Conservation (phyloP, 2,329 filamentous ascomycete species). For the Fusarium drepaniforme region DNA sequence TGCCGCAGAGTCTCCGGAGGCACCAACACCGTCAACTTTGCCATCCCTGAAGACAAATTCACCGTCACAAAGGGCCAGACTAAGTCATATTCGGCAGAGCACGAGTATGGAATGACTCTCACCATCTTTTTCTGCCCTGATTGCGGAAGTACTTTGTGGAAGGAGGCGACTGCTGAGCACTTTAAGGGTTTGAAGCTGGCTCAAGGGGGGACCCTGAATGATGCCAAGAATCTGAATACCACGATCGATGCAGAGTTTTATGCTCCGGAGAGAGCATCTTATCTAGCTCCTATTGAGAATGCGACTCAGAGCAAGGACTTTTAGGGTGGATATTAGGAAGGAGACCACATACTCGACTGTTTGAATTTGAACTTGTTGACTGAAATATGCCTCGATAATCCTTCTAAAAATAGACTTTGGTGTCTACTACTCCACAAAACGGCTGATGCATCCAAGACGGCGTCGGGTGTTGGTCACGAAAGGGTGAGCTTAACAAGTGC, state of each 20-base stretch:
- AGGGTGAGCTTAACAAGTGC: not conserved
- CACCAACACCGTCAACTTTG: slow-evolving; percentile 44
- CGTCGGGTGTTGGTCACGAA: not conserved
- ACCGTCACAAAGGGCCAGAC: slow-evolving; percentile 59
- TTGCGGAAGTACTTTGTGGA: slow-evolving; percentile 62
- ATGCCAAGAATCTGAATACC: not conserved
- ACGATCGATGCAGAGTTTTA: slow-evolving; percentile 8
- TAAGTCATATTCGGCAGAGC: slow-evolving; percentile 62
- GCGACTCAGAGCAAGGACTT: not conserved
- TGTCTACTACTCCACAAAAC: no score
- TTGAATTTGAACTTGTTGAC: not conserved
- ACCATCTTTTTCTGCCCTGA: slow-evolving; percentile 70
- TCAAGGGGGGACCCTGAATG: slow-evolving; percentile 17
- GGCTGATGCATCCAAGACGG: not conserved
- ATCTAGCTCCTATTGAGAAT: not conserved
- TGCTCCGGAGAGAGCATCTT: not conserved
- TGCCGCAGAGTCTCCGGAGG: slow-evolving; percentile 37
- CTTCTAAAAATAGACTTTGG: not conserved
- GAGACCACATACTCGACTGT: not conserved
- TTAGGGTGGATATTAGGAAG: not conserved
- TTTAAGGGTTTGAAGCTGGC: slow-evolving; percentile 17
- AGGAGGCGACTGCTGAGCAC: slow-evolving; percentile 2
- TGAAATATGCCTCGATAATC: not conserved
- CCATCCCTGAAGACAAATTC: slow-evolving; percentile 58
- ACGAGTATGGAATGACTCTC: slow-evolving; percentile 65